Evolutionary conservation across 2,329 filamentous ascomycete species (phyloP).

Genomic region (Coniochaeta ligniaria): DNA sequence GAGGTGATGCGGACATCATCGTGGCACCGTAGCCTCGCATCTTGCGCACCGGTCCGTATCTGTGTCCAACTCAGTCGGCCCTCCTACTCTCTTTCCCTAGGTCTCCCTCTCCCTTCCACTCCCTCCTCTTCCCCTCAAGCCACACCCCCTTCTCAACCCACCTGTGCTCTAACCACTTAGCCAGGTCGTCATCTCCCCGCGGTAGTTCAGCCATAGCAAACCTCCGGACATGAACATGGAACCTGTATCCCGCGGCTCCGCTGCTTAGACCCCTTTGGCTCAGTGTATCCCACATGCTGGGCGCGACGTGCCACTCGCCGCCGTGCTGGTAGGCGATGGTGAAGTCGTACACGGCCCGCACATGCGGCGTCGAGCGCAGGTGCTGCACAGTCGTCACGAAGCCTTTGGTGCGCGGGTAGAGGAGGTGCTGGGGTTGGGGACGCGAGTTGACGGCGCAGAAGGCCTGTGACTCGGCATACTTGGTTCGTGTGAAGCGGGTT

Average conservation of each 20-base stretch:
- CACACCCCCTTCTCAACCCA: constrained; percentile 48
- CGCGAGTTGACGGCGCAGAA: constrained; percentile 45
- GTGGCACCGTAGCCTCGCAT: background rate
- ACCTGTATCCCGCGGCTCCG: constrained; percentile 28
- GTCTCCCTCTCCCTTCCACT: constrained; percentile 29
- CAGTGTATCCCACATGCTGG: constrained; percentile 46
- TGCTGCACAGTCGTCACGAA: constrained; percentile 54
- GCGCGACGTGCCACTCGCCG: constrained; percentile 34
- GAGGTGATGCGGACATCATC: background rate
- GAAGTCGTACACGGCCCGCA: constrained; percentile 48
- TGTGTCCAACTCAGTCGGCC: background rate
- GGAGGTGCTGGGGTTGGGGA: constrained; percentile 46
- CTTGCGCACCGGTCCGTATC: background rate
- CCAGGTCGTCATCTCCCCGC: constrained; percentile 36
- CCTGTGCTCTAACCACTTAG: constrained; percentile 43
- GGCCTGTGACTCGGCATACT: constrained; percentile 39
- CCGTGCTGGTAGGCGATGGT: constrained; percentile 43
- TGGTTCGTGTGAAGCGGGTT: constrained; percentile 49
- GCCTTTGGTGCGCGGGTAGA: constrained; percentile 54
- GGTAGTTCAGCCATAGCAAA: constrained; percentile 42
- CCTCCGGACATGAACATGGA: constrained; percentile 41
- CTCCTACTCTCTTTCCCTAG: background rate
- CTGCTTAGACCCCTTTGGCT: constrained; percentile 30
- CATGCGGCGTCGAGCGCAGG: constrained; percentile 39
- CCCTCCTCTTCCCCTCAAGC: constrained; percentile 34